Conservation (phyloP, 805 yeast genomes). For the Suhomyces xylopsoci region DNA sequence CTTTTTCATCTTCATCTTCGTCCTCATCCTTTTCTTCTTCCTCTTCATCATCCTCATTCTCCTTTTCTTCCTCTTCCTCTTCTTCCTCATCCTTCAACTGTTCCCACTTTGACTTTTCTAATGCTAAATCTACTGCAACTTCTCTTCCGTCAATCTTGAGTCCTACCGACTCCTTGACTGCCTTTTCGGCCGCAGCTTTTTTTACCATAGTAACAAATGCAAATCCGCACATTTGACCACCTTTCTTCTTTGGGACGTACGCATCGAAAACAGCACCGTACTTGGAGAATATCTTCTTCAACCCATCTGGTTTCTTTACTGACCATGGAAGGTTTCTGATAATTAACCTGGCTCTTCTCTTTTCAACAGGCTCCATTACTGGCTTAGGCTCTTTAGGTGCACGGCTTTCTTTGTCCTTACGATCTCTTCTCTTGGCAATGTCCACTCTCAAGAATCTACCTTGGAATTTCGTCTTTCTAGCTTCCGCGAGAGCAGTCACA, state of each 20-base stretch:
- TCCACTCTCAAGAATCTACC: slow-evolving; percentile 71
- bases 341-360: slow-evolving; percentile 82
- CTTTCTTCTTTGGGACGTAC: slow-evolving; percentile 80
- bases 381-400: slow-evolving; percentile 7
- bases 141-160: slow-evolving; percentile 83
- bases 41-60: slow-evolving; percentile 34
- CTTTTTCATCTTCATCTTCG: slow-evolving; percentile 37
- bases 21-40: slow-evolving; percentile 41
- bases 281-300: slow-evolving; percentile 66
- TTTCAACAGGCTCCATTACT: slow-evolving; percentile 47
- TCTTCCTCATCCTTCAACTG: slow-evolving; percentile 39
- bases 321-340: slow-evolving; percentile 96
- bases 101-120: slow-evolving; percentile 85
- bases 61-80: slow-evolving; percentile 39
- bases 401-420: slow-evolving; percentile 35
- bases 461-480: slow-evolving; percentile 65
- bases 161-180: slow-evolving; percentile 71
- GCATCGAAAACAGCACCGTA: slow-evolving; percentile 89
- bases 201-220: slow-evolving; percentile 91
- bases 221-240: slow-evolving; percentile 91
- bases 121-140: slow-evolving; percentile 92
- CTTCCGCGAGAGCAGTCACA: slow-evolving; percentile 61
- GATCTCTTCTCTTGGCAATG: slow-evolving; percentile 87
- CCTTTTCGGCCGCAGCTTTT: slow-evolving; percentile 70
- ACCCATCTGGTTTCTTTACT: slow-evolving; percentile 68